These are phyloP conservation scores for Corylus americana DNA, from an alignment of 306 rosid genomes.

Conservation along the genomic window DNA sequence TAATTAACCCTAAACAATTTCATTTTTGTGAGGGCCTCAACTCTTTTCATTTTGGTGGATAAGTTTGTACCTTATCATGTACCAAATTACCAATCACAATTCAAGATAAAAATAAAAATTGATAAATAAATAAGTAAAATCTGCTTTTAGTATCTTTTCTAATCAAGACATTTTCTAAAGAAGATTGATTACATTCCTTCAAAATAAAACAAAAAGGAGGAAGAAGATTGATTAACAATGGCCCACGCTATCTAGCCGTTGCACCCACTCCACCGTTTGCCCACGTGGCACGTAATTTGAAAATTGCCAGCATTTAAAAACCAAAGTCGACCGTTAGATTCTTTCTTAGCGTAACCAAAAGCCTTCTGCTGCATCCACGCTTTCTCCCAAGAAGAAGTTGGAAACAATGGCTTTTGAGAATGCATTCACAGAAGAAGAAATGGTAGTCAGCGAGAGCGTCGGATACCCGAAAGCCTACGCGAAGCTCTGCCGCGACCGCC, in stretches of 20 bases:
- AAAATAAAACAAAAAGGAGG: too few species aligned
- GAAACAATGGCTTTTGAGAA: slow-evolving; percentile 59
- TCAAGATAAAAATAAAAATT: too few species aligned
- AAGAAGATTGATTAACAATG: slow-evolving; percentile 9
- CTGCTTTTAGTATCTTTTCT: too few species aligned
- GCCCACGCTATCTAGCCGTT: slow-evolving; percentile 59
- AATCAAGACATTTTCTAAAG: too few species aligned
- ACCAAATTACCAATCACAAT: too few species aligned
- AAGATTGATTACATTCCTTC: too few species aligned
- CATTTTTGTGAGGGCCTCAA: too few species aligned
- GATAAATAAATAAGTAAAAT: too few species aligned
- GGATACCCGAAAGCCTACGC: slow-evolving; percentile 85
- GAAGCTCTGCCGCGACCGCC: slow-evolving; percentile 60
- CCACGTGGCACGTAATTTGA: slow-evolving; percentile 24
- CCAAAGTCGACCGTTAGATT: slow-evolving; percentile 59
- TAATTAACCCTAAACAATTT: too few species aligned
- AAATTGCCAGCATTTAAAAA: slow-evolving; percentile 19
- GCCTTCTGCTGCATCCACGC: slow-evolving; percentile 9
- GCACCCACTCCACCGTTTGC: slow-evolving; percentile 24
- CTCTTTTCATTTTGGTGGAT: too few species aligned
- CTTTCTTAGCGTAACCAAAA: slow-evolving; percentile 26
- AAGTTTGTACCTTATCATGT: too few species aligned
- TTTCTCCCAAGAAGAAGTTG: neutral
- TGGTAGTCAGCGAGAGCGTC: slow-evolving; percentile 57
- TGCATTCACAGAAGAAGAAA: slow-evolving; percentile 60